Conservation (phyloP, 2,329 filamentous ascomycete species). For the Penicillium sp. region DNA sequence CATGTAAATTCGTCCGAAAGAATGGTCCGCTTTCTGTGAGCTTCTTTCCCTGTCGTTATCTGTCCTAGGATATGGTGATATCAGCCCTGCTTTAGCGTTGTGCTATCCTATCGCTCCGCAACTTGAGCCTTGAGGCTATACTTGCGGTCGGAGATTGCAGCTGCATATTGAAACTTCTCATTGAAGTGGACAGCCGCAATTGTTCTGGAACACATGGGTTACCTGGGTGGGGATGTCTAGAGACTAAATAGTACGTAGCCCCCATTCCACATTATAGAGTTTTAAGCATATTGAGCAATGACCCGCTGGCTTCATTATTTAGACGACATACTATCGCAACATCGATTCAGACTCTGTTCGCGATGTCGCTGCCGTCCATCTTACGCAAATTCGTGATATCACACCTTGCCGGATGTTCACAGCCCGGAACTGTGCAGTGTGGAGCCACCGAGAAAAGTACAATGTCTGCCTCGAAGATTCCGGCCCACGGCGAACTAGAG, state of each 20-base stretch:
- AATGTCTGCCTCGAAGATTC: constrained; percentile 20
- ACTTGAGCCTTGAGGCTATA: constrained; percentile 15
- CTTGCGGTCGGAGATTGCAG: constrained; percentile 4
- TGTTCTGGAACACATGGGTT: constrained; percentile 15
- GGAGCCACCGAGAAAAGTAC: constrained; percentile 10
- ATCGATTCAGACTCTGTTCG: constrained; percentile 4
- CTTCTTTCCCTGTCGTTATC: constrained; percentile 33
- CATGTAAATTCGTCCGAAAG: too few relatives aligned
- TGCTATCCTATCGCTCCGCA: constrained; percentile 17
- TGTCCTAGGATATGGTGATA: constrained; percentile 16
- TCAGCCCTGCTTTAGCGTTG: constrained; percentile 12
- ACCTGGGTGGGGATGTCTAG: constrained; percentile 8
- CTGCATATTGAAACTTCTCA: too few relatives aligned
- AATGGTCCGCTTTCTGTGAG: too few relatives aligned
- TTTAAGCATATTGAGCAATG: neutral
- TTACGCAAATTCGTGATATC: constrained; percentile 11
- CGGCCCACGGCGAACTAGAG: constrained; percentile 30
- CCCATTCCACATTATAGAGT: neutral
- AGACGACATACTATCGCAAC: constrained; percentile 20
- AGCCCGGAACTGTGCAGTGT: constrained; percentile 13
- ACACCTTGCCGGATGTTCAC: constrained; percentile 31
- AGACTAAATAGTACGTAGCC: too few relatives aligned
- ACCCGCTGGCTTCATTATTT: constrained; percentile 26
- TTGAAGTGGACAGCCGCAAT: neutral
- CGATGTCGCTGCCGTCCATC: constrained; percentile 11